Conservation (phyloP, 495 filamentous ascomycete species). For the Bathelium albidoporum region DNA sequence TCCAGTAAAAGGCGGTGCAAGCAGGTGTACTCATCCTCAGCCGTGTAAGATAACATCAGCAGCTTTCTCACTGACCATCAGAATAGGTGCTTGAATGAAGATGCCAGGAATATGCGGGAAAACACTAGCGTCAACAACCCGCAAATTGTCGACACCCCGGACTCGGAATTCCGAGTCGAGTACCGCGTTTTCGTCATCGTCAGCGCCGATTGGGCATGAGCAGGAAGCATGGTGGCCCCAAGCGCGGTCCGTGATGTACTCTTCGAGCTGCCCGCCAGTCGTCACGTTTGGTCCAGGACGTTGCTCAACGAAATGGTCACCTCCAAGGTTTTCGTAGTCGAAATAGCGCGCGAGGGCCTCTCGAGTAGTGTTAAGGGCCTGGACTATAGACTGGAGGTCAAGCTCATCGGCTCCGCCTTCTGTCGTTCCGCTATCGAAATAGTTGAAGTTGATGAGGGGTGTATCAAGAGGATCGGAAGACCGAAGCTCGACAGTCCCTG, state of each 20-base stretch:
- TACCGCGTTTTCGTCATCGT: constrained; percentile 39
- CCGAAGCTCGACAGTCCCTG: constrained; percentile 19
- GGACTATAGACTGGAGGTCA: constrained; percentile 19
- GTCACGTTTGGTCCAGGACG: constrained; percentile 11
- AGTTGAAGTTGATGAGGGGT: constrained; percentile 25
- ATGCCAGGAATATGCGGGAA: constrained; percentile 41
- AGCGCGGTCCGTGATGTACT: constrained; percentile 36
- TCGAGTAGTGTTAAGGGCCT: constrained; percentile 9
- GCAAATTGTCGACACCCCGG: constrained; percentile 36
- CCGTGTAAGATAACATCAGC: constrained; percentile 44
- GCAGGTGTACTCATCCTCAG: too few relatives aligned
- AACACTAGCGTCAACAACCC: constrained; percentile 33
- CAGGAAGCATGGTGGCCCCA: constrained; percentile 44
- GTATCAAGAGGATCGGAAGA: constrained; percentile 19
- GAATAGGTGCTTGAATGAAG: constrained; percentile 51
- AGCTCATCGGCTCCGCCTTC: constrained; percentile 10
- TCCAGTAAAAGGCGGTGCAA: too few relatives aligned
- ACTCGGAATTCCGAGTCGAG: constrained; percentile 44
- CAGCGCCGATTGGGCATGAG: constrained; percentile 40
- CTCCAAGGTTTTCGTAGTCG: neutral
- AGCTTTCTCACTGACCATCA: constrained; percentile 56
- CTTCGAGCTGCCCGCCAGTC: constrained; percentile 8
- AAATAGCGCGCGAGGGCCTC: neutral
- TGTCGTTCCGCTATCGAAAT: constrained; percentile 19
- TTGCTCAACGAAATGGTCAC: neutral